Percentiles rank a stretch among this genome's conserved stretches.
Evolutionary conservation across 192 early-diverging fungal species (phyloP).

Genomic region (Allomyces macrogynus): DNA sequence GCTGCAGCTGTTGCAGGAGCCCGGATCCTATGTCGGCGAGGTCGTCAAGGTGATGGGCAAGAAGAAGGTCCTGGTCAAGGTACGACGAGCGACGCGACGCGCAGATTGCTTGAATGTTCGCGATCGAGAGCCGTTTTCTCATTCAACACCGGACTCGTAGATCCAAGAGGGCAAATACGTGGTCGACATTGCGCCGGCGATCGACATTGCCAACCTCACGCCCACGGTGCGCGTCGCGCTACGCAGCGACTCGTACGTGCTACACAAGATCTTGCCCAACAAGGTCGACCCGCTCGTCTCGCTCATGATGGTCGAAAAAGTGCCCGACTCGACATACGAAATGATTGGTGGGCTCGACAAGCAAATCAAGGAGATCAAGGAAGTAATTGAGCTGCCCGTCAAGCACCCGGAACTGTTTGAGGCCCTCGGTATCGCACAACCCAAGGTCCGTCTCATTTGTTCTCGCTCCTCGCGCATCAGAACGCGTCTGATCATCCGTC

Average conservation of each 20-base stretch:
- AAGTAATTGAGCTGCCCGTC: constrained; percentile 97
- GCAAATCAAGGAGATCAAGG: constrained; percentile 99
- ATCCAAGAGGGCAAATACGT: constrained; percentile 96
- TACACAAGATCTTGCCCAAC: constrained; percentile 90
- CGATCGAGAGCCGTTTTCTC: too few relatives aligned
- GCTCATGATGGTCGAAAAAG: constrained; percentile 99
- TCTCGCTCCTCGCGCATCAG: too few relatives aligned
- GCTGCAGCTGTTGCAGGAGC: constrained; percentile 88
- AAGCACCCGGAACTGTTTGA: constrained; percentile 99
- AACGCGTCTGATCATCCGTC: not conserved
- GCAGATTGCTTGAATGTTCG: not conserved
- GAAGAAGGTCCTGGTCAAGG: constrained; percentile 77
- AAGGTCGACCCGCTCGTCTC: constrained; percentile 97
- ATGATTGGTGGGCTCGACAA: constrained; percentile 98
- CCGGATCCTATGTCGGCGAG: constrained; percentile 87
- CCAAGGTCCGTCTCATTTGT: constrained; percentile 35
- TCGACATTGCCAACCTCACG: constrained; percentile 79
- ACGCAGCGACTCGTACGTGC: constrained; percentile 73
- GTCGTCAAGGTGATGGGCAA: constrained; percentile 98
- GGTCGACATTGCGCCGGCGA: constrained; percentile 76
- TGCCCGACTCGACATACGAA: constrained; percentile 97
- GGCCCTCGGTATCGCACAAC: constrained; percentile 91
- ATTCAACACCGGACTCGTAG: constrained; percentile 15
- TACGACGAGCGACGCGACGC: constrained; percentile 6
- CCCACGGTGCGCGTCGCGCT: constrained; percentile 85